Base-by-base conservation (phyloP, 2,329 filamentous ascomycete genomes). In the Magnaporthiopsis incrustans region DNA sequence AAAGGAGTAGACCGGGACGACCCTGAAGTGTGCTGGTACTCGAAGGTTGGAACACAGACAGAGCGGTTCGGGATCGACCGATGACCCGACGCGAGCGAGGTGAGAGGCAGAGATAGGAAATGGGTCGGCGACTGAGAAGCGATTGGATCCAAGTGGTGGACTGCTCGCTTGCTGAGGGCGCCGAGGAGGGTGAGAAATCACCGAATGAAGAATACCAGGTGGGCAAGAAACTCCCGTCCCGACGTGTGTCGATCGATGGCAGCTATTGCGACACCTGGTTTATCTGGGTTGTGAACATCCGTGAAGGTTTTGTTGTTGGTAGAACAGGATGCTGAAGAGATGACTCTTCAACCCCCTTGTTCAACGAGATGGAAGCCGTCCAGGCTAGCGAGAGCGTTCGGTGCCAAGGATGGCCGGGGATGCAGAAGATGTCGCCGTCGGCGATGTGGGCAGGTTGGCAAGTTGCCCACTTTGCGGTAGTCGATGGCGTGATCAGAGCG, bases 261-360 rank as follows among this genome's bases (percentile, higher is more conserved):
- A 69, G 68, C 70, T 72, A 76, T 72, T 69, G 70, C 72, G 76
- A 73, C 73, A 74, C 71, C 74, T 75, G 73, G 71, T 70, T 67
- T 68, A 70, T 72, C 72, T 70, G 69, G 68, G 68, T 71, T 70
- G 75, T 75, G 72, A 74, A 75, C 77, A 79, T 79, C 73, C 76
- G 76, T 69, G 68, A 65, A 64, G 68, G 71, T 67, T 70, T 70
- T 58, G 61, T 38, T 71, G 69, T 78, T 73, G 69, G 72, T 71
- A 69, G 75, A 77, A 76, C 72, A 77, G 75, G 75, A 72, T 73
- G 74, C 76, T 70, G 74, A 78, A 81, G 76, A 78, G 77, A 75
- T 80, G 75, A 81, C 79, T 82, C 79, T 77, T 77, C 74, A 66
- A 68, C 73, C 73, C 70, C 72, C 73, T 72, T 72, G 73, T 73